Evolutionary conservation across 257 asterid species (phyloP).

Genomic region (Oldenlandia corymbosa): DNA sequence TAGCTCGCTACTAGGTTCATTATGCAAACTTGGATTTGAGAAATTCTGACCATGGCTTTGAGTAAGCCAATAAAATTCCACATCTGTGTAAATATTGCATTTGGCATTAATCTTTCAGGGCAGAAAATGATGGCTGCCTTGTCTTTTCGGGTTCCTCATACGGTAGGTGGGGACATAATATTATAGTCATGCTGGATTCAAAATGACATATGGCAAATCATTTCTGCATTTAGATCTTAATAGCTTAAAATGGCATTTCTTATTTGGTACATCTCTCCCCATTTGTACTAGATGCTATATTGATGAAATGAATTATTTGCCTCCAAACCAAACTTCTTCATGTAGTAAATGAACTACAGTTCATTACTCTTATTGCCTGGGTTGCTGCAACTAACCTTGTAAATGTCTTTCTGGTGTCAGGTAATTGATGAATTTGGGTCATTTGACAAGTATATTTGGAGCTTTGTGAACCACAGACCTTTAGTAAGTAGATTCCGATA

Average conservation of each 20-base stretch:
- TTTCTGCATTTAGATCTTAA: background rate
- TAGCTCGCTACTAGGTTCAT: background rate
- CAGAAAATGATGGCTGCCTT: background rate
- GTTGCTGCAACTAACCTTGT: conserved; percentile 16
- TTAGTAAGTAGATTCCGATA: conserved; percentile 27
- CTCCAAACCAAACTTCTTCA: conserved; percentile 4
- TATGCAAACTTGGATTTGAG: background rate
- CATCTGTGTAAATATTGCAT: background rate
- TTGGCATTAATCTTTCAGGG: background rate
- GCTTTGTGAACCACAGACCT: conserved; percentile 38
- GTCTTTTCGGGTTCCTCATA: background rate
- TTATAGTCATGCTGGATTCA: background rate
- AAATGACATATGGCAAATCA: background rate
- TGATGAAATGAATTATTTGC: background rate
- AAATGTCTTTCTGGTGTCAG: conserved; percentile 20
- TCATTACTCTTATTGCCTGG: background rate
- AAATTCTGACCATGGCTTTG: background rate
- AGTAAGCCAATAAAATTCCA: background rate
- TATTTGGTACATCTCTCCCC: background rate
- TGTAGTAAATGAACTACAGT: conserved; percentile 4
- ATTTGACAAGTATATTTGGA: conserved; percentile 38
- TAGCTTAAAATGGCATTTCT: background rate
- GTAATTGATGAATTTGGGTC: conserved; percentile 41
- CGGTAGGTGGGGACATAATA: conserved; percentile 3
- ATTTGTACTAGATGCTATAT: background rate